A percentile compares a stretch with the other conserved stretches of the same genome.
These are phyloP conservation scores for Aspergillus sp. DNA, from an alignment of 2,329 filamentous ascomycete species.

Conservation along the genomic window DNA sequence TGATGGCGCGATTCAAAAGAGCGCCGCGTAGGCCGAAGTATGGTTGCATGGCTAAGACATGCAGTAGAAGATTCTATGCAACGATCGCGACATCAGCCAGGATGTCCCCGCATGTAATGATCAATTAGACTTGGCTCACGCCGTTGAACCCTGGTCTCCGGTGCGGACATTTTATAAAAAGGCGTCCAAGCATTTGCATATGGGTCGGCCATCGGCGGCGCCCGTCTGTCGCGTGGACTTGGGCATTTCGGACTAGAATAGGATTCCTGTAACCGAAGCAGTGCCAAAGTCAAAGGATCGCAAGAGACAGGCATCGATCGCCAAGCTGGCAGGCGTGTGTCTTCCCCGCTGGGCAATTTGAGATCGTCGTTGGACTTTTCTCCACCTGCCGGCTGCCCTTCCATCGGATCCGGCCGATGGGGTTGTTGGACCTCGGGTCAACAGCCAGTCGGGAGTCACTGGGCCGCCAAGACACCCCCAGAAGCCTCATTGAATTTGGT, in stretches of 20 bases:
- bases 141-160: not conserved
- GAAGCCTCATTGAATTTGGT: not conserved
- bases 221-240: constrained; percentile 14
- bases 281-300: not conserved
- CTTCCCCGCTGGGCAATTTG: constrained; percentile 1
- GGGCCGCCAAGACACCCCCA: not conserved
- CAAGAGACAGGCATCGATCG: not conserved
- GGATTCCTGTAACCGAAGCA: not conserved
- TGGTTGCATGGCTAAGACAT: constrained; percentile 14
- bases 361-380: constrained; percentile 4
- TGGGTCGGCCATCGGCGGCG: constrained; percentile 15
- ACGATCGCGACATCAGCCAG: constrained; percentile 2
- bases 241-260: not conserved
- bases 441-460: not conserved
- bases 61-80: not conserved
- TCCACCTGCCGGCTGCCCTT: constrained; percentile 3
- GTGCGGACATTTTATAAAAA: constrained; percentile 11
- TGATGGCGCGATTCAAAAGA: constrained; percentile 24
- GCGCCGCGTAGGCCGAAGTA: constrained; percentile 30
- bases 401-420: constrained; percentile 10
- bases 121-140: not conserved
- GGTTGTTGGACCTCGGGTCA: constrained; percentile 6
- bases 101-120: not conserved
- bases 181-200: not conserved
- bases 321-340: not conserved